Base-by-base conservation (phyloP, 1,284 basidiomycete species). In the Ustanciosporium gigantosporum region DNA sequence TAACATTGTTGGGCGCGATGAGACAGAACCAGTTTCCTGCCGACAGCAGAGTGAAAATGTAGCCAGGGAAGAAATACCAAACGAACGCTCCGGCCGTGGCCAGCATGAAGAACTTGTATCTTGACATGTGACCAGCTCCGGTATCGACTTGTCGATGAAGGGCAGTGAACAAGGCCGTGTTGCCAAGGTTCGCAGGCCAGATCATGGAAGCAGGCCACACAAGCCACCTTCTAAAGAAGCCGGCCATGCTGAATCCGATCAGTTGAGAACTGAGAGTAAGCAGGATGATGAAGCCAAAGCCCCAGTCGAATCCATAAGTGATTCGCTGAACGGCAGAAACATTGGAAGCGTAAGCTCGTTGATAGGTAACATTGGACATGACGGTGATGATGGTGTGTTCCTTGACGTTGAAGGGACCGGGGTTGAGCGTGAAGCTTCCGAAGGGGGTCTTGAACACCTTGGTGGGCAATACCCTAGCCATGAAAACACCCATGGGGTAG, bases 91-190 rank as follows among this genome's bases (percentile, higher is more conserved):
- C 45, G 16, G 43, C 27, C 36, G 68, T 66, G 3, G 53, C 50
- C 19, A 59, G 42, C 48, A 65, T 40, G 47, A 73, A 76, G 47
- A 70, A 67, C 31, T 51, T 58, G 53, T 53, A 56, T 16, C 68
- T 55, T 15, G 64, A 51, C 73, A 95, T 86, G 20, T 69, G 69
- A 23, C 41, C 45, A n/a, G n/a, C n/a, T 19, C 65, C 64, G 2
- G 59, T 59, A 39, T 58, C 56, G 20, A 53, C 41, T 46, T 65
- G 52, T 32, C 51, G 46, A 50, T 76, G 73, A 3, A 76, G 50
- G 16, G 73, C 52, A 36, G 62, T 64, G 35, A 76, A 62, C 38
- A 76, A 46, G 16, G 70, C 55, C 1, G 62, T 66, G 38, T 67
- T 65, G 37, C 66, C 66, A 16, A 74, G 49, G 44, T 62, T 71